Conservation (phyloP, 768 basidiomycete species). For the Rhizopogon vulgaris region DNA sequence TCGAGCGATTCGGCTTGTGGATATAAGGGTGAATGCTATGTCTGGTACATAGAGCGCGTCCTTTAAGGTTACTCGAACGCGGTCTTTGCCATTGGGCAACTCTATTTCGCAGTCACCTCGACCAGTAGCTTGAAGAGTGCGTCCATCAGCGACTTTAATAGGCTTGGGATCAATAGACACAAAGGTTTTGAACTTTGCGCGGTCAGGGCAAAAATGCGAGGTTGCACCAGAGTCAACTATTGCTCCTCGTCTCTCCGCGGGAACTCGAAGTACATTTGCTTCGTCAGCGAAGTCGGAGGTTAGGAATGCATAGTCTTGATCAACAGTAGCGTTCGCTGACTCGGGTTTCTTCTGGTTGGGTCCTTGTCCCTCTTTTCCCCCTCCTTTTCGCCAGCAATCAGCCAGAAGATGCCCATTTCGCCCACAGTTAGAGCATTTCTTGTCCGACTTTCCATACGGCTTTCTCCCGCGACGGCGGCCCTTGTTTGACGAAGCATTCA, state of each 20-base stretch:
- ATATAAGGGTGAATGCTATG: conserved; percentile 4
- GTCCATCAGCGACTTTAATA: conserved; percentile 18
- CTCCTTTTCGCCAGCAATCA: conserved; percentile 27
- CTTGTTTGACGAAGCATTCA: neutral
- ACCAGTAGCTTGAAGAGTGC: conserved; percentile 23
- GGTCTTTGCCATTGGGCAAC: conserved; percentile 17
- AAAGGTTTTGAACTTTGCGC: neutral
- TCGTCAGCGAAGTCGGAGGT: neutral
- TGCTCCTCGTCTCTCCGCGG: neutral
- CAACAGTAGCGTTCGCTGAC: neutral
- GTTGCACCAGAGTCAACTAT: conserved; percentile 1
- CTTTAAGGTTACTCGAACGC: neutral
- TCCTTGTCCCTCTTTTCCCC: conserved; percentile 32
- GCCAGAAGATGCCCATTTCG: conserved; percentile 17
- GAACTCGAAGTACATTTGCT: neutral
- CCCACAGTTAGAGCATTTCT: conserved; percentile 25
- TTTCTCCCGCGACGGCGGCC: neutral
- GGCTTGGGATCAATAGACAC: neutral
- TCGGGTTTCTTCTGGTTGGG: conserved; percentile 18
- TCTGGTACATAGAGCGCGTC: neutral
- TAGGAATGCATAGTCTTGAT: neutral
- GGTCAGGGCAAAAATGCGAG: conserved; percentile 1
- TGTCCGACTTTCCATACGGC: neutral
- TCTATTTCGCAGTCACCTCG: conserved; percentile 24
- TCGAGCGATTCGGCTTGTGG: neutral